These are phyloP conservation scores for Trichoderma atroviride DNA, from an alignment of 2,329 filamentous ascomycete species.

Conservation along the genomic window DNA sequence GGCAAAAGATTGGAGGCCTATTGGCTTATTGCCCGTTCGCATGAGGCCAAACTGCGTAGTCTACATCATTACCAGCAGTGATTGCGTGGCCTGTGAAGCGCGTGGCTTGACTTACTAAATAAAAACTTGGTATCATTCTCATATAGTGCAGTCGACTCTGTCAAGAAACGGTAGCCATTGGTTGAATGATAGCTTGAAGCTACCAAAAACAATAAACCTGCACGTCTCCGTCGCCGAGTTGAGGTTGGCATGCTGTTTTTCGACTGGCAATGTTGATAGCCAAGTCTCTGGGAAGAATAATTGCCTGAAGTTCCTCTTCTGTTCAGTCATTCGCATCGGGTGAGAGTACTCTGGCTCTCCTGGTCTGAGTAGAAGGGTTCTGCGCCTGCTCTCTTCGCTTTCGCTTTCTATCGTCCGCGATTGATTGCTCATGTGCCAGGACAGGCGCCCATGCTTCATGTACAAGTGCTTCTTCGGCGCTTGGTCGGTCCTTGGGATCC, in stretches of 20 bases:
- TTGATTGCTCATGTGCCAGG: not conserved
- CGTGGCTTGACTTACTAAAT: not conserved
- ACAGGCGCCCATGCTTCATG: not conserved
- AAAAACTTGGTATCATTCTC: not conserved
- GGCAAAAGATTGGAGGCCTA: not conserved
- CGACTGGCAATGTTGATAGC: not conserved
- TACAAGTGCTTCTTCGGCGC: not conserved
- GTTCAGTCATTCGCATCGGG: not conserved
- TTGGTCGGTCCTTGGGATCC: not conserved
- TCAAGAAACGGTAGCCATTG: not conserved
- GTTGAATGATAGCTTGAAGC: not conserved
- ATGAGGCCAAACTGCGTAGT: not conserved
- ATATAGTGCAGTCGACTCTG: not conserved
- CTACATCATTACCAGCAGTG: not conserved
- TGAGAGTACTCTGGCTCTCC: not conserved
- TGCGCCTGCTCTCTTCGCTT: not conserved
- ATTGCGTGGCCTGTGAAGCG: not conserved
- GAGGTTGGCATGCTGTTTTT: not conserved
- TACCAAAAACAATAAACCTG: not conserved
- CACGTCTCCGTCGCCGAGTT: not conserved
- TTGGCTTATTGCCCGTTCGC: not conserved
- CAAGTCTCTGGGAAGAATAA: not conserved
- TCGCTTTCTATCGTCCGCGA: not conserved
- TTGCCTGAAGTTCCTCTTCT: not conserved
- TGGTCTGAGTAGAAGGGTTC: not conserved